Base-by-base conservation (phyloP, 148 eudicot species). In the Rhododendron molle region DNA sequence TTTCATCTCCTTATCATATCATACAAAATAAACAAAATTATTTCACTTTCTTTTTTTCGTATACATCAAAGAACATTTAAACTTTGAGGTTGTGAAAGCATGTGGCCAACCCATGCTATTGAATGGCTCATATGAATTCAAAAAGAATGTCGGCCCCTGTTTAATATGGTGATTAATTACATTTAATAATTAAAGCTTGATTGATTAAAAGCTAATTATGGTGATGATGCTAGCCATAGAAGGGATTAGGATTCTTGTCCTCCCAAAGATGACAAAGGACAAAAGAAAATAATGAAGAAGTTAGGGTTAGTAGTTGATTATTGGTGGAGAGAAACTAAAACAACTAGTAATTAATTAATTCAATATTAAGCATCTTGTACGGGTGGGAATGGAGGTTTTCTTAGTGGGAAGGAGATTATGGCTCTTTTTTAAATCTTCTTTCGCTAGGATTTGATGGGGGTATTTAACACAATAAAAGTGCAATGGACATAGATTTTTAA, bases 61-160 rank as follows among this genome's bases (percentile, higher is more conserved):
- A n/a, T 6, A 40, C 43, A 10, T 52, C 18, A 52, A 52, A 50
- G 60, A 54, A 54, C 60, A 54, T 54, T 26, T 30, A 30, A 13
- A 14, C 20, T 71, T 71, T 71, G 76, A 71, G 76, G 40, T 30
- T 47, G 86, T 85, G 90, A 88, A 32, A 81, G 93, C 92, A 90
- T 88, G 93, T 93, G 94, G 94, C 90, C 91, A 92, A 77, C 88
- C 87, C 84, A 88, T 84, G 71, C 60, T 77, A 80, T 81, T 87
- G 84, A 88, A 86, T 81, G 88, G 90, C 82, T 88, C 89, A 89
- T 90, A 89, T 91, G 93, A 88, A 85, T 77, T 81, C 85, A 86
- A 83, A 49, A 67, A 87, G 83, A 85, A 32, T 78, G 49, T 30
- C 50, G 32, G 52, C 84, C 87, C 88, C 44, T 88, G 78, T 85